Evolutionary conservation across 2,329 filamentous ascomycete genomes (phyloP).

Genomic region (Curvularia sp.): DNA sequence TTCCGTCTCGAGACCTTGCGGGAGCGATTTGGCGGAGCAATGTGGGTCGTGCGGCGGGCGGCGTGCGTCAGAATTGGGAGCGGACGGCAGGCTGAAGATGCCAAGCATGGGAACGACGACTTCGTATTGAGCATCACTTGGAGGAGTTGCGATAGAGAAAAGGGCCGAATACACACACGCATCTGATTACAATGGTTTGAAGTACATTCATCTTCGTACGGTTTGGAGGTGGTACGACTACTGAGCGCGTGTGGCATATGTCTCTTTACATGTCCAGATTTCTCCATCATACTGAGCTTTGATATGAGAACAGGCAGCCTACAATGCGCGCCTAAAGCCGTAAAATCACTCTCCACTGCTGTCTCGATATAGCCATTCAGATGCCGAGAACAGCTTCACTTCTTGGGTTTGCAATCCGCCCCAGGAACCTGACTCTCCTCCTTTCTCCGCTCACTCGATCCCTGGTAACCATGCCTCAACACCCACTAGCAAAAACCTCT

Average conservation of each 20-base stretch:
- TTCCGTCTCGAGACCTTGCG: slow-evolving; percentile 15
- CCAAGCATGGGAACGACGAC: slow-evolving; percentile 15
- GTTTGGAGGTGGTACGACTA: neutral
- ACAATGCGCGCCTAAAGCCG: slow-evolving; percentile 19
- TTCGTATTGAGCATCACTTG: neutral
- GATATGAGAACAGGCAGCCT: slow-evolving; percentile 19
- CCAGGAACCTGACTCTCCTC: slow-evolving; percentile 8
- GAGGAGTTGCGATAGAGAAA: neutral
- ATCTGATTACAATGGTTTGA: neutral
- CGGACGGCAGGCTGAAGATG: slow-evolving; percentile 18
- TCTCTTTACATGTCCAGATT: neutral
- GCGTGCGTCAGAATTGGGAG: slow-evolving; percentile 15
- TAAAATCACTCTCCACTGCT: slow-evolving; percentile 24
- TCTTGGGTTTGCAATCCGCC: slow-evolving; percentile 11
- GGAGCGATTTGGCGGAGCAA: slow-evolving; percentile 24
- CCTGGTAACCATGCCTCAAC: slow-evolving; percentile 23
- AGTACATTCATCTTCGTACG: neutral
- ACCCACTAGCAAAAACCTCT: slow-evolving; percentile 10
- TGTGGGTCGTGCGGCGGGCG: slow-evolving; percentile 25
- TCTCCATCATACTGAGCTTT: slow-evolving; percentile 1
- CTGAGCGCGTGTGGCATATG: neutral
- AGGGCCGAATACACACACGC: neutral
- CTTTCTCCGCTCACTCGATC: slow-evolving; percentile 19
- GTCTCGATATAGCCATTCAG: slow-evolving; percentile 16
- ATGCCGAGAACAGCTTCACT: slow-evolving; percentile 16